Base-by-base conservation (phyloP, 2,329 filamentous ascomycete species). In the Coleophoma crateriformis region DNA sequence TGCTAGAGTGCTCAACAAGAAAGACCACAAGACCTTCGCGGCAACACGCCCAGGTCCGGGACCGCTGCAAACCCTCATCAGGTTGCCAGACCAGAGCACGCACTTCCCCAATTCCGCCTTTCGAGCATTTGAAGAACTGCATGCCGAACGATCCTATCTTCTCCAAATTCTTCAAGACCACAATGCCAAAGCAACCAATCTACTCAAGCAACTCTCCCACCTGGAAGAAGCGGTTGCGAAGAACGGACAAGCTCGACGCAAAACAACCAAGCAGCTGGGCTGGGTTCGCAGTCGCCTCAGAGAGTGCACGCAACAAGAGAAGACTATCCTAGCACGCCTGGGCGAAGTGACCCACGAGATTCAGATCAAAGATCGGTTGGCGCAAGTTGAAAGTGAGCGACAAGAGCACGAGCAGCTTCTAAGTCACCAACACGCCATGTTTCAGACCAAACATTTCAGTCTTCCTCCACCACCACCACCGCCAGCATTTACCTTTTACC, bases 341-440 rank as follows among this genome's bases (percentile, higher is more conserved):
- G 64, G 70, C 12, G 76, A 81, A 50, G 55, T 82, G 13, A 67
- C 71, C 33, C 61, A 74, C 14, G 76, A 81, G 60, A 69, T 76
- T 13, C 70, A 72, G 54, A 71, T 68, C 37, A 67, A 69, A 3
- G 69, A 73, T 46, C 62, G 69, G 2, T 70, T 67, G 67, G 57
- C 57, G 32, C 63, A 67, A 35, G 60, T 68, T 2, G 61, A 63
- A 39, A 56, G 62, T 15, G 52, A 54, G 32, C 41, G 41, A 33
- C 41, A n/a, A 12, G 19, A 44, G 17, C 41, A 44, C 11, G 41
- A 44, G 41, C 27, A n/a, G 20, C 11, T 44, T 27, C 41, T 44
- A 4, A 32, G 13, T 44, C 20, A 44, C 14, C 19, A 19, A 37
- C 46, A 27, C 8, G 27, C 27, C 8, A 27, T 27, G 27, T 27